Evolutionary conservation across 2,329 filamentous ascomycete species (phyloP).

Genomic region (Nothophaeocryptopus gaeumannii): DNA sequence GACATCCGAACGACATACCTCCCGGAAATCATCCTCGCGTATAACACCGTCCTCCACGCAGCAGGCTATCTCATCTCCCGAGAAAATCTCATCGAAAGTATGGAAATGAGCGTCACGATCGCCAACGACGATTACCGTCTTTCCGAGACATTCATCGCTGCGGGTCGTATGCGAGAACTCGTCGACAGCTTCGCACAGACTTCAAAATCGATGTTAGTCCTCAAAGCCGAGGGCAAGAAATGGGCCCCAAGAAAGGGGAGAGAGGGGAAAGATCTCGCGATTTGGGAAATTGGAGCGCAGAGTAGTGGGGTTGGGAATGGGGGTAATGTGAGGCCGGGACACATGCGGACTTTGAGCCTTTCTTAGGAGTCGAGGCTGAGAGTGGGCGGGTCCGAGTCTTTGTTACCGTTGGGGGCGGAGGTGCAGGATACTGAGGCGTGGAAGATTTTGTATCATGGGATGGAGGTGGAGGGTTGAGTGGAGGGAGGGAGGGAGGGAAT

Average conservation of each 20-base stretch:
- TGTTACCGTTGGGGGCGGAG: too few relatives aligned
- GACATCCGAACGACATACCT: constrained; percentile 74
- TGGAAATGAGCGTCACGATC: constrained; percentile 77
- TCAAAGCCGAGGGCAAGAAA: constrained; percentile 44
- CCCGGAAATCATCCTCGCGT: constrained; percentile 80
- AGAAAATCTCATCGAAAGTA: constrained; percentile 75
- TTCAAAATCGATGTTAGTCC: constrained; percentile 66
- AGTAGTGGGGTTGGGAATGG: background rate
- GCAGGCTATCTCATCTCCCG: constrained; percentile 71
- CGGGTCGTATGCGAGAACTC: constrained; percentile 45
- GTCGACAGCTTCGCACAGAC: constrained; percentile 66
- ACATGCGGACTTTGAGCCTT: background rate
- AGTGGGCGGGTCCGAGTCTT: too few relatives aligned
- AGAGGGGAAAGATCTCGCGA: constrained; percentile 41
- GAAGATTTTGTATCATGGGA: too few relatives aligned
- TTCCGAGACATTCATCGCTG: constrained; percentile 38
- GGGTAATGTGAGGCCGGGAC: background rate
- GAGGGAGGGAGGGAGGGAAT: too few relatives aligned
- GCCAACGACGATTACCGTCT: constrained; percentile 53
- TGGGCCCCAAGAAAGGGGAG: constrained; percentile 43
- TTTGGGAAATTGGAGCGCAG: constrained; percentile 43
- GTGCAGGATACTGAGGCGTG: too few relatives aligned
- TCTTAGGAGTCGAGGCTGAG: constrained; percentile 3
- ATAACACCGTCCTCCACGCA: constrained; percentile 76
- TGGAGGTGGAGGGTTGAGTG: too few relatives aligned